phyloP scores from a whole-genome alignment of 495 filamentous ascomycete genomes.

The Talaromyces liani region DNA sequence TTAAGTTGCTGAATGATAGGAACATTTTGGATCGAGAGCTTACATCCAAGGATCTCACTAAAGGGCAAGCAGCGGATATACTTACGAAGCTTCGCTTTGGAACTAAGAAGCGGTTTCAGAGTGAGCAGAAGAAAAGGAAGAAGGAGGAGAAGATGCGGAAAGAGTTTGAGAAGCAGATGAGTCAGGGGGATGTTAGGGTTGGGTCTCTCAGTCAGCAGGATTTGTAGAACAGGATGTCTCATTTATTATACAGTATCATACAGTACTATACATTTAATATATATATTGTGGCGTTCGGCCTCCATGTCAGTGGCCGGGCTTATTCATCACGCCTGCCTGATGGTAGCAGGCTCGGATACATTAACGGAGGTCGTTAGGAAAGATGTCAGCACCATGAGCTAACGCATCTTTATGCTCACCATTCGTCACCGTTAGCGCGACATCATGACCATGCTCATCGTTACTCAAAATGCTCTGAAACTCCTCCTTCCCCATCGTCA shows the following conservation, averaged over 20 bases:
- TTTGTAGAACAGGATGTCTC: too few species aligned
- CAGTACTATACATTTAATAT: slow-evolving; percentile 2
- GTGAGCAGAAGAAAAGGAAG: slow-evolving; percentile 37
- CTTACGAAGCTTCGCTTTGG: slow-evolving; percentile 88
- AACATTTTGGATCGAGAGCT: slow-evolving; percentile 48
- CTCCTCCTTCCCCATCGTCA: slow-evolving; percentile 1
- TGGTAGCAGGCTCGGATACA: background rate
- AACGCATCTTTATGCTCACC: background rate
- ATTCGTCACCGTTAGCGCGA: background rate
- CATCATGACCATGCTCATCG: background rate
- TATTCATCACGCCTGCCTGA: background rate
- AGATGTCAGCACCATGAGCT: background rate
- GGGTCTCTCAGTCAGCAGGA: slow-evolving; percentile 44
- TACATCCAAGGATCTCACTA: slow-evolving; percentile 51
- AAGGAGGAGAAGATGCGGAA: slow-evolving; percentile 27
- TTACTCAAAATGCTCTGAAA: background rate
- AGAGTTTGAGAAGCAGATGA: slow-evolving; percentile 24
- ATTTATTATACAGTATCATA: too few species aligned
- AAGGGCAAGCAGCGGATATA: slow-evolving; percentile 82
- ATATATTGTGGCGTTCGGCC: background rate
- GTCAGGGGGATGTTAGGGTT: slow-evolving; percentile 49
- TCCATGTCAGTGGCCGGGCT: background rate
- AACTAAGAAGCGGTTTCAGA: slow-evolving; percentile 58
- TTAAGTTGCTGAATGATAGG: slow-evolving; percentile 65
- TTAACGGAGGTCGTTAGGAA: background rate